Evolutionary conservation across 495 filamentous ascomycete genomes (phyloP).

Genomic region (Emericellopsis terricola): DNA sequence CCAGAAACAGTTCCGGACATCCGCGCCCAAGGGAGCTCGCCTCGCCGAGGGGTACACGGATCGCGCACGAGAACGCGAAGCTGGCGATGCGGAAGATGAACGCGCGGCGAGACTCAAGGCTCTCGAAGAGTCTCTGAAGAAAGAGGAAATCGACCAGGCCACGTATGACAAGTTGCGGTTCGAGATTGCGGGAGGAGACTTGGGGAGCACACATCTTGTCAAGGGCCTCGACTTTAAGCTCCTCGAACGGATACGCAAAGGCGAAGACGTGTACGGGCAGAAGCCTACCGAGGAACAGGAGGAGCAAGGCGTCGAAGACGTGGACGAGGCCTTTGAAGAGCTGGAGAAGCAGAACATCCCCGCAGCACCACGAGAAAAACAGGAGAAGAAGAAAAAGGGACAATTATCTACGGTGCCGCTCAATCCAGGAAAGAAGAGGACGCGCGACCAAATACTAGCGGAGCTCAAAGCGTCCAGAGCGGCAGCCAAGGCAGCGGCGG

Average conservation of each 20-base stretch:
- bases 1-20: conserved; percentile 58
- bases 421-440: conserved; percentile 45
- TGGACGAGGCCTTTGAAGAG: conserved; percentile 66
- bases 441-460: conserved; percentile 66
- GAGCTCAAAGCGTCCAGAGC: conserved; percentile 62
- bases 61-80: conserved; percentile 40
- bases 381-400: conserved; percentile 61
- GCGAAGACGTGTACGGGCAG: conserved; percentile 47
- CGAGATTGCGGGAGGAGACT: conserved; percentile 70
- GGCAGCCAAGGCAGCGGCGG: conserved; percentile 35
- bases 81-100: conserved; percentile 39
- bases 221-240: conserved; percentile 83
- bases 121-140: conserved; percentile 65
- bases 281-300: conserved; percentile 10
- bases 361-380: conserved; percentile 35
- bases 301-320: conserved; percentile 18
- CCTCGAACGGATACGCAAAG: conserved; percentile 50
- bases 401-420: conserved; percentile 47
- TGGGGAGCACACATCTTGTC: conserved; percentile 63
- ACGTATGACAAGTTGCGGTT: conserved; percentile 54
- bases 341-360: conserved; percentile 46
- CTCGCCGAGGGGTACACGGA: conserved; percentile 70
- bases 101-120: conserved; percentile 49
- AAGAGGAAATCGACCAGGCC: conserved; percentile 58
- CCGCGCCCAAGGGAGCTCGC: conserved; percentile 69